Base-by-base conservation (phyloP, 108 stramenopile genomes). In the Cyclotella cryptica region DNA sequence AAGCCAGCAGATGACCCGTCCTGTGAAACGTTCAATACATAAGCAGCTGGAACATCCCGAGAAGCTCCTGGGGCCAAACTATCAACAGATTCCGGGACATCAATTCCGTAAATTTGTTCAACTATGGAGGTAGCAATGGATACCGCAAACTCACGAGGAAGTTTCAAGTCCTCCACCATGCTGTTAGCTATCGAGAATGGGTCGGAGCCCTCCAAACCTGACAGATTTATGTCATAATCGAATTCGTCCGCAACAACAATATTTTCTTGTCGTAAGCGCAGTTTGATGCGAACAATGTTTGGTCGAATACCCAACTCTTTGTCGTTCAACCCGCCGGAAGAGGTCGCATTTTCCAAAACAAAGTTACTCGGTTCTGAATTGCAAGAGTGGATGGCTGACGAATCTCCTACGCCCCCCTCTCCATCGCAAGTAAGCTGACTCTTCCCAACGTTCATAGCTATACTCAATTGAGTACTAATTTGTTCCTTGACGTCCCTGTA, bases 101-200 rank as follows among this genome's bases (percentile, higher is more conserved):
- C 57, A 4, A 82, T 59, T 0, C 81, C 83, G 57, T 79, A 80
- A 27, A 87, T 83, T 79, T 93, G 92, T 65, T 93, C 92, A 12
- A 88, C 43, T 18, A 91, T 88, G 6, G 86, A 71, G 3, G 71
- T 79, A 1, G 81, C 72, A 68, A 93, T 87, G 7, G 86, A 74
- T n/a, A 79, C 58, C 10, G 85, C 85, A 15, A 88, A 85, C 66
- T 93, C 92, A 14, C 84, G 74, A 10, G 89, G 85, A 51, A 93
- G 66, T 40, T 90, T 93, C 61, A 91, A 74, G 67, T 93, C 92
- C 21, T 80, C 58, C 10, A 77, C 88, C 46, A 93, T 76, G 19
- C 76, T 77, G 35, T 70, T 52, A 9, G 88, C 86, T 28, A 93
- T 84, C 45, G 81, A 80, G 27, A 89, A 74, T 9, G 88, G 87